Percentiles rank a stretch among this genome's conserved stretches.
Evolutionary conservation across 2,329 filamentous ascomycete species (phyloP).

Genomic region (Fusarium sp.): DNA sequence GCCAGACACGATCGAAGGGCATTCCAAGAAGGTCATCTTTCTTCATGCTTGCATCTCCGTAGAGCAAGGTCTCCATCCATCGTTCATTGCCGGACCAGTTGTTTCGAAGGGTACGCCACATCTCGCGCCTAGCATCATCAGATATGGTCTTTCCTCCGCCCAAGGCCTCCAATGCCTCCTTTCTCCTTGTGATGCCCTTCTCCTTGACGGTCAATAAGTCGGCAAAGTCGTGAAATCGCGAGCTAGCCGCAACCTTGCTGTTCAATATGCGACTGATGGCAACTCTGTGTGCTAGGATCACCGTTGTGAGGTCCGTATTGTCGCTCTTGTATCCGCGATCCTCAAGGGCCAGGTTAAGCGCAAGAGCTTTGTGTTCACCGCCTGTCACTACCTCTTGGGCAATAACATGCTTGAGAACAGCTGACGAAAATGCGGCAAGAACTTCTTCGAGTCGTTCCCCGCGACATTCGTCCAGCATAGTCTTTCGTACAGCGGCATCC

Average conservation of each 20-base stretch:
- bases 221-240: slow-evolving; percentile 72
- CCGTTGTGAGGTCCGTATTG: slow-evolving; percentile 68
- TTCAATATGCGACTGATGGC: slow-evolving; percentile 71
- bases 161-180: slow-evolving; percentile 58
- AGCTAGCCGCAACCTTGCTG: slow-evolving; percentile 69
- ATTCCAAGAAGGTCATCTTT: slow-evolving; percentile 74
- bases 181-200: slow-evolving; percentile 65
- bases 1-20: slow-evolving; percentile 79
- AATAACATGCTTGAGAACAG: slow-evolving; percentile 79
- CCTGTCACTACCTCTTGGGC: slow-evolving; percentile 57
- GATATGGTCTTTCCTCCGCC: slow-evolving; percentile 53
- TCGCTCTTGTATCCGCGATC: slow-evolving; percentile 68
- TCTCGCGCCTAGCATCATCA: slow-evolving; percentile 58
- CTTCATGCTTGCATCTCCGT: slow-evolving; percentile 70
- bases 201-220: slow-evolving; percentile 74
- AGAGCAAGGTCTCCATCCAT: slow-evolving; percentile 78
- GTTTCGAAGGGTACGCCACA: slow-evolving; percentile 72
- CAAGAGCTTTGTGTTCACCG: slow-evolving; percentile 60
- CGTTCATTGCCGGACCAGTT: slow-evolving; percentile 84
- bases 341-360: slow-evolving; percentile 69
- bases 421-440: slow-evolving; percentile 84
- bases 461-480: slow-evolving; percentile 96
- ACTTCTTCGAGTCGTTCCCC: slow-evolving; percentile 92
- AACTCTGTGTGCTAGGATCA: slow-evolving; percentile 79
- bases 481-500: slow-evolving; percentile 86